A percentile compares a stretch with the other conserved stretches of the same genome.
Conservation (phyloP, 495 filamentous ascomycete species). For the Penicillium flavigenum region DNA sequence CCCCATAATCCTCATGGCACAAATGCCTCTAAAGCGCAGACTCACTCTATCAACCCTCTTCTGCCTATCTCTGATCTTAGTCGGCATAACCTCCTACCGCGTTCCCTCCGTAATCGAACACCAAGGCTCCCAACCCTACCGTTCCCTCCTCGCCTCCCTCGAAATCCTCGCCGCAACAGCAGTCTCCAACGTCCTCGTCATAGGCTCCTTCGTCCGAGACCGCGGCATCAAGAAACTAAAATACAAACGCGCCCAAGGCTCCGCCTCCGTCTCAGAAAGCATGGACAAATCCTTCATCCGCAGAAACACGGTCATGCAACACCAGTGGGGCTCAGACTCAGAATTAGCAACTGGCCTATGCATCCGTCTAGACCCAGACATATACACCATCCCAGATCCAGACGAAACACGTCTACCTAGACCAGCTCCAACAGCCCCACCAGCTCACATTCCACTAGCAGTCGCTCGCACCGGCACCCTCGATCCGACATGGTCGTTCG, state of each 20-base stretch:
- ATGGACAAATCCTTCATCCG: slow-evolving; percentile 51
- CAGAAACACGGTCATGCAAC: slow-evolving; percentile 50
- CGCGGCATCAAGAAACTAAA: slow-evolving; percentile 75
- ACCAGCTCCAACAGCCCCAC: slow-evolving; percentile 38
- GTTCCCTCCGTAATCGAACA: slow-evolving; percentile 66
- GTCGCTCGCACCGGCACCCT: slow-evolving; percentile 29
- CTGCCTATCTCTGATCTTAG: slow-evolving; percentile 72
- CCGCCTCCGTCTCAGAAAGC: slow-evolving; percentile 51
- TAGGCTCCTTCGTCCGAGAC: slow-evolving; percentile 80
- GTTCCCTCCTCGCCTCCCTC: slow-evolving; percentile 73
- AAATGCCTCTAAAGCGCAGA: slow-evolving; percentile 66
- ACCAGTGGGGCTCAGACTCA: slow-evolving; percentile 79
- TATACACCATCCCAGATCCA: slow-evolving; percentile 43
- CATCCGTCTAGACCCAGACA: slow-evolving; percentile 59
- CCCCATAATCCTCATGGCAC: slow-evolving; percentile 73
- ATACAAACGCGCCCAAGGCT: slow-evolving; percentile 59
- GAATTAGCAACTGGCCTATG: slow-evolving; percentile 74
- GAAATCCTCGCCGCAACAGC: slow-evolving; percentile 76
- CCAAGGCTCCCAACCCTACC: slow-evolving; percentile 66
- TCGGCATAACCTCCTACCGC: slow-evolving; percentile 73
- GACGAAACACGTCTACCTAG: background rate
- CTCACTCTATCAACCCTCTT: slow-evolving; percentile 71
- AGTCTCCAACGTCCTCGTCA: slow-evolving; percentile 73
- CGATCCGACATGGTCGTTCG: slow-evolving; percentile 38
- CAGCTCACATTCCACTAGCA: slow-evolving; percentile 24